phyloP scores from a whole-genome alignment of 768 basidiomycete genomes.

The Suillus sp. region DNA sequence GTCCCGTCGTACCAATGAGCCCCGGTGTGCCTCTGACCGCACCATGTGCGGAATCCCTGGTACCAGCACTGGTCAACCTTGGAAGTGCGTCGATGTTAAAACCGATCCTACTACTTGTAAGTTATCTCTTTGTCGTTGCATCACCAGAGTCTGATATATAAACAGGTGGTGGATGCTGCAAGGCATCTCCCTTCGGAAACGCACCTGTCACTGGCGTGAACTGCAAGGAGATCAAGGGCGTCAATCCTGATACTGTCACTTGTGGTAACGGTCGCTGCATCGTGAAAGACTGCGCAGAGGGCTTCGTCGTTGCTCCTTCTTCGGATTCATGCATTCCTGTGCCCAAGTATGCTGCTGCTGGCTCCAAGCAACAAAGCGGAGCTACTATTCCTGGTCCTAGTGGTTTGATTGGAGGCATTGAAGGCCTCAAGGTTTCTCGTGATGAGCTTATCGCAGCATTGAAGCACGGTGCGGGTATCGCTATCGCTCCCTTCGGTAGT shows the following conservation, averaged over 20 bases:
- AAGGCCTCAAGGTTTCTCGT: constrained; percentile 3
- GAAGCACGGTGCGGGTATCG: background rate
- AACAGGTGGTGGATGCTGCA: constrained; percentile 39
- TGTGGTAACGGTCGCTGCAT: constrained; percentile 33
- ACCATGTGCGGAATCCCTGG: constrained; percentile 30
- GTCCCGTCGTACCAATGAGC: constrained; percentile 22
- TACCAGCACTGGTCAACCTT: constrained; percentile 22
- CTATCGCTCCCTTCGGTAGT: background rate
- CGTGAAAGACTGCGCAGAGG: constrained; percentile 29
- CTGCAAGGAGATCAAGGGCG: constrained; percentile 34
- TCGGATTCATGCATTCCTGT: constrained; percentile 20
- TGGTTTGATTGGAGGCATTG: background rate
- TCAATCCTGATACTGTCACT: constrained; percentile 23
- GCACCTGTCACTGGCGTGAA: constrained; percentile 28
- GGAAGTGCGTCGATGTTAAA: constrained; percentile 33
- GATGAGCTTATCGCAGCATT: background rate
- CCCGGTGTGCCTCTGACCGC: constrained; percentile 26
- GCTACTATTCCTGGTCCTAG: background rate
- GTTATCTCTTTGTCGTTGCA: constrained; percentile 15
- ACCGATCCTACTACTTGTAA: constrained; percentile 33
- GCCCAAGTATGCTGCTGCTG: background rate
- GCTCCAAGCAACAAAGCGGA: background rate
- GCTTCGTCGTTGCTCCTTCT: constrained; percentile 18
- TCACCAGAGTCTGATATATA: constrained; percentile 3
- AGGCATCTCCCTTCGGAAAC: constrained; percentile 24